phyloP scores from a whole-genome alignment of 768 basidiomycete genomes.

The Xerocomellus dryophilus region DNA sequence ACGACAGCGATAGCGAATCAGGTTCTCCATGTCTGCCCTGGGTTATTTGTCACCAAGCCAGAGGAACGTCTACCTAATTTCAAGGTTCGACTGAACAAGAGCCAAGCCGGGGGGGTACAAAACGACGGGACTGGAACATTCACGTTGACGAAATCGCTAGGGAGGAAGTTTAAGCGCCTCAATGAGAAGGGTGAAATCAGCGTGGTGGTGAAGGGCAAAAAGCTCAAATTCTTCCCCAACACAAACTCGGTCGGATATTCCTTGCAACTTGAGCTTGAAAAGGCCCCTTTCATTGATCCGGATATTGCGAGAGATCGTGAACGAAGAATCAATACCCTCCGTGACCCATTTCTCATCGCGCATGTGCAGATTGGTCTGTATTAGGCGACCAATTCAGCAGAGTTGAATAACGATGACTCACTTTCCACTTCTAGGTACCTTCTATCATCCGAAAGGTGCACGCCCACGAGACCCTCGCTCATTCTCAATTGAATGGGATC shows the following conservation, averaged over 20 bases:
- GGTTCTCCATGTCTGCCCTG: conserved; percentile 48
- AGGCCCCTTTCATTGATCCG: conserved; percentile 55
- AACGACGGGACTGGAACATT: conserved; percentile 54
- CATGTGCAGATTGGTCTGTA: conserved; percentile 64
- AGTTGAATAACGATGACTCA: neutral
- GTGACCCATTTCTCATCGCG: conserved; percentile 52
- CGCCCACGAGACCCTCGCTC: conserved; percentile 39
- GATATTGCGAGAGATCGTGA: conserved; percentile 49
- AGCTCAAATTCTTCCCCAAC: conserved; percentile 32
- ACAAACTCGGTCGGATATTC: conserved; percentile 2
- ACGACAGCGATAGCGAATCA: conserved; percentile 48
- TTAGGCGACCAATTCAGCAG: conserved; percentile 1
- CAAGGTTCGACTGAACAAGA: conserved; percentile 50
- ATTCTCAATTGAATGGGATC: conserved; percentile 73
- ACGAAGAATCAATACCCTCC: conserved; percentile 41
- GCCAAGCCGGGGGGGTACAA: conserved; percentile 48
- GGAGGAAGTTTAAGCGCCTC: conserved; percentile 46
- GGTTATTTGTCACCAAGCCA: conserved; percentile 23
- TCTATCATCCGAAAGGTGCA: conserved; percentile 26
- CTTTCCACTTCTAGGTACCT: conserved; percentile 19
- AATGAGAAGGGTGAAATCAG: conserved; percentile 36
- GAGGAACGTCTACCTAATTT: conserved; percentile 52
- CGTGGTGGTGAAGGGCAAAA: conserved; percentile 41
- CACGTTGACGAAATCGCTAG: conserved; percentile 32
- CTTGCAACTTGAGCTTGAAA: conserved; percentile 41